phyloP scores from a whole-genome alignment of 2,329 filamentous ascomycete species.

The Ophiosphaerella korrae region DNA sequence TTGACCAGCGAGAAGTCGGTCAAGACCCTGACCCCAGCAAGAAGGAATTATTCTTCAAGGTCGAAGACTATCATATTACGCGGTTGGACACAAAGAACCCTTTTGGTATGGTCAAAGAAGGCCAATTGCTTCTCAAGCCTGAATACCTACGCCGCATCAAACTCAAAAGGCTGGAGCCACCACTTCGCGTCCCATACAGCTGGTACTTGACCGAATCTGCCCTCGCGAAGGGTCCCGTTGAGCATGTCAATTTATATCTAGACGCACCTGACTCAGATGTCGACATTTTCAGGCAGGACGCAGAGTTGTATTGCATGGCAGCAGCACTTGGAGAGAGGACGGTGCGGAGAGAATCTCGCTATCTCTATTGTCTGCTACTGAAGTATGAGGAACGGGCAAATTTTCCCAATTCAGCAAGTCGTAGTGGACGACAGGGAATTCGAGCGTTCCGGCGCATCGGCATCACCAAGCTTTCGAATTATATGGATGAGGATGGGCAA shows the following conservation, averaged over 20 bases:
- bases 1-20: too few species aligned
- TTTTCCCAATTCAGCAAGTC: neutral
- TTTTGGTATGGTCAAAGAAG: slow-evolving; percentile 4
- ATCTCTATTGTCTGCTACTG: slow-evolving; percentile 7
- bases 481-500: neutral
- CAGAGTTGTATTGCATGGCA: slow-evolving; percentile 13
- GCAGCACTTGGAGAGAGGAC: slow-evolving; percentile 6
- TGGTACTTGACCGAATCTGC: neutral
- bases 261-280: slow-evolving; percentile 6
- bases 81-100: slow-evolving; percentile 74
- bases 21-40: neutral
- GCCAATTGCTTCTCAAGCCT: slow-evolving; percentile 3
- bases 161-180: neutral
- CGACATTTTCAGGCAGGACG: slow-evolving; percentile 2
- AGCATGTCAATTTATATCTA: slow-evolving; percentile 1
- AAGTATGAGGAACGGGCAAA: neutral
- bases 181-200: neutral
- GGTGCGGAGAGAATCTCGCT: neutral
- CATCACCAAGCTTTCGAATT: neutral
- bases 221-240: neutral
- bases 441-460: neutral
- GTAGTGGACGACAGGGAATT: neutral
- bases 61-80: slow-evolving; percentile 57
- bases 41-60: slow-evolving; percentile 5
- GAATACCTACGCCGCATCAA: slow-evolving; percentile 3